These are phyloP conservation scores for Coprinopsis strossmayeri DNA, from an alignment of 768 basidiomycete genomes.

Conservation along the genomic window DNA sequence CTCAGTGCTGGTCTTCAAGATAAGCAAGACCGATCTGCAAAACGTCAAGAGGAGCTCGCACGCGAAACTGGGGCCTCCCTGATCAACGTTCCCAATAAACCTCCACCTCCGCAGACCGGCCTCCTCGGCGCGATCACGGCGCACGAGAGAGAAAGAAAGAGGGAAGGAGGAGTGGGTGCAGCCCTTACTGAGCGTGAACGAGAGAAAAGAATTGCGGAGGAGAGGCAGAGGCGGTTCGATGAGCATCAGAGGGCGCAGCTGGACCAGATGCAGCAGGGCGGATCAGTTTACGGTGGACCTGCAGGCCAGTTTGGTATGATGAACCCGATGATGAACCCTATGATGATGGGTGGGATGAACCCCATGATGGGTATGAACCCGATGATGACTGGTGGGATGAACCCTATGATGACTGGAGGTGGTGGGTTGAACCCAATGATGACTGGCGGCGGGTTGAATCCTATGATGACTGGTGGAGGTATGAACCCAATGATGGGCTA, in stretches of 20 bases:
- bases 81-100: constrained; percentile 93
- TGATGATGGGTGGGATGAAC: constrained; percentile 42
- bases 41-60: constrained; percentile 90
- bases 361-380: constrained; percentile 39
- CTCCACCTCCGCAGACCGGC: constrained; percentile 91
- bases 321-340: constrained; percentile 74
- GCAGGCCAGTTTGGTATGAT: constrained; percentile 25
- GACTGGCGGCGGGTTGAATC: constrained; percentile 34
- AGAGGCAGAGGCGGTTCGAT: constrained; percentile 88
- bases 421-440: constrained; percentile 43
- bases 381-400: constrained; percentile 41
- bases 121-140: constrained; percentile 94
- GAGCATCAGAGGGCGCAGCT: constrained; percentile 85
- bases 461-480: constrained; percentile 36
- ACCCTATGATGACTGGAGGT: constrained; percentile 51
- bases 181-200: constrained; percentile 92
- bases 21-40: constrained; percentile 92
- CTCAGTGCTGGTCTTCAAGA: constrained; percentile 94
- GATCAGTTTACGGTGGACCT: constrained; percentile 60
- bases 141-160: constrained; percentile 89
- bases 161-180: constrained; percentile 93
- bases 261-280: constrained; percentile 83
- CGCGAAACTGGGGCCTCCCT: constrained; percentile 87
- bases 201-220: constrained; percentile 87
- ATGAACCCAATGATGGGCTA: constrained; percentile 45